These are phyloP conservation scores for Penicillium crystallinum DNA, from an alignment of 495 filamentous ascomycete genomes.

Conservation along the genomic window DNA sequence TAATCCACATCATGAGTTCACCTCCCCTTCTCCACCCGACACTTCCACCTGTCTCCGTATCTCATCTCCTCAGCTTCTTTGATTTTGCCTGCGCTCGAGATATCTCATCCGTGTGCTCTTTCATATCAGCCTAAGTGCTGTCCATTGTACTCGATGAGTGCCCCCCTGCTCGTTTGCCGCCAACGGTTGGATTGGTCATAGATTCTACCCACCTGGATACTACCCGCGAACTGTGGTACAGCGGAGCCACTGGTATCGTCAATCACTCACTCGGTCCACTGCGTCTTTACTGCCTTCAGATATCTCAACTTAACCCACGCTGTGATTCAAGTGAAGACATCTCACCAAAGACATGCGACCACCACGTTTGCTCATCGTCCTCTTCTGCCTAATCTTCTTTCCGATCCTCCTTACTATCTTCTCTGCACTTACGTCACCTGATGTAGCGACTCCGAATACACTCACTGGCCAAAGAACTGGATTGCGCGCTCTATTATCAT, in stretches of 20 bases:
- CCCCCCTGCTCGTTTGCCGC: slow-evolving; percentile 23
- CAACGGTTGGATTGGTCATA: slow-evolving; percentile 41
- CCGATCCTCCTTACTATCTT: slow-evolving; percentile 49
- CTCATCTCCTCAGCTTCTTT: slow-evolving; percentile 1
- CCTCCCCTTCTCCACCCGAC: slow-evolving; percentile 18
- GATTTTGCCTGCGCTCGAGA: slow-evolving; percentile 7
- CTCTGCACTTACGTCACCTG: slow-evolving; percentile 41
- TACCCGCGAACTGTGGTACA: slow-evolving; percentile 18
- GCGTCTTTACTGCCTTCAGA: not conserved
- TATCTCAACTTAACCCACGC: not conserved
- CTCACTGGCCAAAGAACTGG: slow-evolving; percentile 38
- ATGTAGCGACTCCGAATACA: slow-evolving; percentile 37
- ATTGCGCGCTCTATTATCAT: slow-evolving; percentile 55
- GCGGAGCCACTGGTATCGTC: slow-evolving; percentile 14
- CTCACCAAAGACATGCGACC: slow-evolving; percentile 46
- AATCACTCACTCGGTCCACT: slow-evolving; percentile 10
- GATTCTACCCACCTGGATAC: slow-evolving; percentile 9
- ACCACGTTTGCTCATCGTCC: slow-evolving; percentile 47
- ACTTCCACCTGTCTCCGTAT: slow-evolving; percentile 13
- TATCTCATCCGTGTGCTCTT: slow-evolving; percentile 7
- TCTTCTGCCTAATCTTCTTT: slow-evolving; percentile 51
- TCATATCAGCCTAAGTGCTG: slow-evolving; percentile 17
- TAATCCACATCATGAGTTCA: slow-evolving; percentile 20
- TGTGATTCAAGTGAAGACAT: not conserved
- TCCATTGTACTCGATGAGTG: slow-evolving; percentile 37